A percentile compares a stretch with the other conserved stretches of the same genome.
Conservation (phyloP, 345 rosid species). For the Mangifera indica region DNA sequence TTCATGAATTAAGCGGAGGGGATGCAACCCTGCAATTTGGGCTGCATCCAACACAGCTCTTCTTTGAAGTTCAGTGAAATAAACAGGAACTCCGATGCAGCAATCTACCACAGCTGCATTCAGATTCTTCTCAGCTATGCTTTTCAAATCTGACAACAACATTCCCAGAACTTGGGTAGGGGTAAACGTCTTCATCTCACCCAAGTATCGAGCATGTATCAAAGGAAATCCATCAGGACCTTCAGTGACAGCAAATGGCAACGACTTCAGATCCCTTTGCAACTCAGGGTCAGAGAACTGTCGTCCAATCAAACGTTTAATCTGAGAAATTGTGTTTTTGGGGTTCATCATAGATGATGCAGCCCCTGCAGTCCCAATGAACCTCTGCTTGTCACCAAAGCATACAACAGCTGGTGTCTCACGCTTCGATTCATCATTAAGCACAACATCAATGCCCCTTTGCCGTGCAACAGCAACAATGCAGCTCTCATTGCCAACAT, state of each 20-base stretch:
- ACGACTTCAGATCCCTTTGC: constrained; percentile 75
- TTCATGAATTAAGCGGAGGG: constrained; percentile 81
- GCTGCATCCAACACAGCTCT: constrained; percentile 97
- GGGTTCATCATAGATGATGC: constrained; percentile 97
- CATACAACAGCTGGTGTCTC: constrained; percentile 95
- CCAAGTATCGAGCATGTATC: constrained; percentile 79
- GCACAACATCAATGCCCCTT: constrained; percentile 97
- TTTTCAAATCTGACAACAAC: constrained; percentile 77
- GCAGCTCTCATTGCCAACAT: constrained; percentile 93
- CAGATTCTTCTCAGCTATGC: constrained; percentile 82
- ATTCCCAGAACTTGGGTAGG: constrained; percentile 95
- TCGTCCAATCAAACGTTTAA: constrained; percentile 81
- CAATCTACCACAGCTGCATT: constrained; percentile 91
- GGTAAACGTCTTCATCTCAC: constrained; percentile 73
- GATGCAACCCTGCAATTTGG: constrained; percentile 86
- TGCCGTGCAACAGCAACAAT: constrained; percentile 98
- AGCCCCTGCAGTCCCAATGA: constrained; percentile 97
- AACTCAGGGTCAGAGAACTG: constrained; percentile 85
- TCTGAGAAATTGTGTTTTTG: constrained; percentile 81
- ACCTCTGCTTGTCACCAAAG: constrained; percentile 95
- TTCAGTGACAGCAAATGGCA: constrained; percentile 69
- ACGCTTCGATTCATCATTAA: constrained; percentile 96
- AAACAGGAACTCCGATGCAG: constrained; percentile 91
- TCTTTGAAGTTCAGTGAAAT: constrained; percentile 88
- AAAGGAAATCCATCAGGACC: constrained; percentile 90